Percentiles rank a stretch among this genome's conserved stretches.
Evolutionary conservation across 1,284 basidiomycete species (phyloP).

Genomic region (Heterobasidion annosum): DNA sequence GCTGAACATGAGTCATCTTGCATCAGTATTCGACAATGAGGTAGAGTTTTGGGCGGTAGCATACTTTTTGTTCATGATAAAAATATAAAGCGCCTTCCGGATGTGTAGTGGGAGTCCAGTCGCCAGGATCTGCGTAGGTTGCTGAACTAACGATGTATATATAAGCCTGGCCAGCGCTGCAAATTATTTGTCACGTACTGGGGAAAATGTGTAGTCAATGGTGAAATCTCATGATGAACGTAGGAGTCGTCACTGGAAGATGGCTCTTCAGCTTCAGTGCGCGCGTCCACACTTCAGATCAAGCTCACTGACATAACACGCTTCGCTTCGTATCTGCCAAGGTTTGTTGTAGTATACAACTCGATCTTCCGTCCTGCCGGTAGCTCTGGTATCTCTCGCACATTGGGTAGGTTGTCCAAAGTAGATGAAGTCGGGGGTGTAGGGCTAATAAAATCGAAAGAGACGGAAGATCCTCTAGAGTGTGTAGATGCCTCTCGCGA

Average conservation of each 20-base stretch:
- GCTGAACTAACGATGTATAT: not conserved
- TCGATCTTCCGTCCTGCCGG: no score
- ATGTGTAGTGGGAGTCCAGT: slow-evolving; percentile 16
- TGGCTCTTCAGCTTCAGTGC: no score
- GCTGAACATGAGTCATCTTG: slow-evolving; percentile 6
- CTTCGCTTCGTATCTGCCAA: not conserved
- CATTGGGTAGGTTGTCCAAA: no score
- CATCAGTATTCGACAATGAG: not conserved
- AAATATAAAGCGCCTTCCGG: slow-evolving; percentile 21
- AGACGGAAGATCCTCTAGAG: no score
- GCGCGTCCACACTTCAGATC: no score
- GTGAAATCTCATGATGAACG: not conserved
- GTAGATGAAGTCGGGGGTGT: no score
- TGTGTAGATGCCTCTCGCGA: no score
- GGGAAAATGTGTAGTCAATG: slow-evolving; percentile 7
- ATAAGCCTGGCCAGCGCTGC: not conserved
- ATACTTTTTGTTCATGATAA: slow-evolving; percentile 13
- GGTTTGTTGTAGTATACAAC: no score
- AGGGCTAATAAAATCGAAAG: no score
- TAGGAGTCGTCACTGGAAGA: not conserved
- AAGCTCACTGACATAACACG: not conserved
- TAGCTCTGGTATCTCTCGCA: no score
- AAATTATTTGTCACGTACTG: slow-evolving; percentile 11
- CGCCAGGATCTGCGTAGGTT: not conserved
- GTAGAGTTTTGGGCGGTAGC: not conserved